These are phyloP conservation scores for Pigoraptor vietnamica DNA, from an alignment of 78 protist species.

Conservation along the genomic window DNA sequence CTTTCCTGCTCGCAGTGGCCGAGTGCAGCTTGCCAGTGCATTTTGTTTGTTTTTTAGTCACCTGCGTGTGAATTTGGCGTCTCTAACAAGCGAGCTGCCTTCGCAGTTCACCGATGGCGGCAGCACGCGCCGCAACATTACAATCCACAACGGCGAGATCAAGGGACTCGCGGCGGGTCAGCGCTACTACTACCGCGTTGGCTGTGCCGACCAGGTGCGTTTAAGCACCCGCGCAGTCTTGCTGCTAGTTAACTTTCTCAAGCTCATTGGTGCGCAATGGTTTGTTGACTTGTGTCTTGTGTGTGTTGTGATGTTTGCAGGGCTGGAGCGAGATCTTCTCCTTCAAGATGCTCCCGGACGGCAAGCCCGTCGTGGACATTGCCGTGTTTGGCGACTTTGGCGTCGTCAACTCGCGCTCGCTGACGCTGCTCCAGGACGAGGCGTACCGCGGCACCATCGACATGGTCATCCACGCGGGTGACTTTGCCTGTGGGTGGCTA, in stretches of 20 bases:
- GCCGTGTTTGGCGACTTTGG: slow-evolving; percentile 5
- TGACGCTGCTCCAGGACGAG: background rate
- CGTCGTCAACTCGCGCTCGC: background rate
- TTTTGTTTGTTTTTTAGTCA: too few species aligned
- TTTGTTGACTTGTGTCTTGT: too few species aligned
- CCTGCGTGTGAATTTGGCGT: background rate
- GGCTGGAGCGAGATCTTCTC: background rate
- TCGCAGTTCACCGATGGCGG: background rate
- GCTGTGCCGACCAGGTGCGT: background rate
- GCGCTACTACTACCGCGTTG: background rate
- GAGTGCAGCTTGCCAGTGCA: too few species aligned
- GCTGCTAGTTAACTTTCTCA: background rate
- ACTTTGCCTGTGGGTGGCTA: slow-evolving; percentile 4
- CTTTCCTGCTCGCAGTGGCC: too few species aligned
- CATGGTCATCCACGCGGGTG: background rate
- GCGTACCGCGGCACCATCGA: background rate
- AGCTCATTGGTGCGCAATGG: background rate
- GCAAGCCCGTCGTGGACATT: background rate
- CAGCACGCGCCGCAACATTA: background rate
- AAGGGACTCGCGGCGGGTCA: background rate
- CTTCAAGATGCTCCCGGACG: background rate
- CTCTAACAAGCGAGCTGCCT: background rate
- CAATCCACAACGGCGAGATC: background rate
- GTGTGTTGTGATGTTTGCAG: background rate
- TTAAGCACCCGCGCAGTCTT: background rate